These are phyloP conservation scores for Leptographium lundbergii DNA, from an alignment of 2,329 filamentous ascomycete genomes.

Conservation along the genomic window DNA sequence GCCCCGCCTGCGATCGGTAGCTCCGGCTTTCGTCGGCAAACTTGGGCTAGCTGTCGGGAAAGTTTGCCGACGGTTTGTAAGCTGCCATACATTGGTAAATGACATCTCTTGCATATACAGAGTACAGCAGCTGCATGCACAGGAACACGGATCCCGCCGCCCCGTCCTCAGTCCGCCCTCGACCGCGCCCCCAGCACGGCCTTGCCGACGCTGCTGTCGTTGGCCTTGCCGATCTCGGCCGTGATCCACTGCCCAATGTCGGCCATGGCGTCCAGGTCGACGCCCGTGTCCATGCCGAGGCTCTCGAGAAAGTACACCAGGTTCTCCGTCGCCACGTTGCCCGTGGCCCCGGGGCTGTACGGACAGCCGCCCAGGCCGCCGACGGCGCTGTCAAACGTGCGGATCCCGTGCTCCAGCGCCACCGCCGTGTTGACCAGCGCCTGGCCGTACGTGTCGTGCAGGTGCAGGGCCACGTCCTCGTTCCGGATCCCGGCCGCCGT, in stretches of 20 bases:
- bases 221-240: conserved; percentile 44
- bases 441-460: conserved; percentile 81
- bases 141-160: neutral
- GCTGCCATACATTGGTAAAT: no score
- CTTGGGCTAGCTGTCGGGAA: neutral
- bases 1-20: neutral
- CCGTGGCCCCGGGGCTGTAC: conserved; percentile 73
- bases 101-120: no score
- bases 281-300: conserved; percentile 60
- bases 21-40: neutral
- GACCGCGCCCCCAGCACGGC: conserved; percentile 42
- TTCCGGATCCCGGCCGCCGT: conserved; percentile 53
- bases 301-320: conserved; percentile 67
- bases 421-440: conserved; percentile 73
- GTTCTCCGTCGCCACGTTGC: conserved; percentile 78
- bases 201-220: conserved; percentile 51
- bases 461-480: conserved; percentile 68
- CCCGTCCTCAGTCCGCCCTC: conserved; percentile 5
- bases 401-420: conserved; percentile 62
- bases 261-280: conserved; percentile 53
- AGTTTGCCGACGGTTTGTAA: neutral
- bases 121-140: no score
- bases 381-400: conserved; percentile 69
- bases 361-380: conserved; percentile 75
- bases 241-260: conserved; percentile 65